Evolutionary conservation across 192 early-diverging fungal genomes (phyloP), one percentile per base, ranked within the genome.

Genomic region (Powellomyces hirtus): DNA sequence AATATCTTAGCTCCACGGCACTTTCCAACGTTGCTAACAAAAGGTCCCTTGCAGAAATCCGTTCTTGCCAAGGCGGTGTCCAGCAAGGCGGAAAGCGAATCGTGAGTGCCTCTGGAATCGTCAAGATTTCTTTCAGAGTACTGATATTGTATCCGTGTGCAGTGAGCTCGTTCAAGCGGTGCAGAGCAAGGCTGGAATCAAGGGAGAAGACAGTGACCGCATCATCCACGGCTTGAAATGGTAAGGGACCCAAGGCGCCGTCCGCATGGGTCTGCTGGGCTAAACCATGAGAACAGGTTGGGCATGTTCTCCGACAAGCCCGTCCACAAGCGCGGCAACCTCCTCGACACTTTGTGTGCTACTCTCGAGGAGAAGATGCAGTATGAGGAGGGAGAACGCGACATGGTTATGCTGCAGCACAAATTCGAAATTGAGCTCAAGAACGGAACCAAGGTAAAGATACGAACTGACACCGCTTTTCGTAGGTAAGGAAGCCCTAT

Each of bases 351-450:
- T 16, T 85, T 98, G 52, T 98, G 96, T 81, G 94, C 96, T 5
- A 92, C 93, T 16, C 80, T 98, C 10, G 94, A 98, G 78, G 88
- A 94, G 56, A 95, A 95, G 81, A 93, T 95, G 89, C 91, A 94
- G 84, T 98, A 96, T 74, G 91, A 78, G 62, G 81, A 85, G 63
- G 88, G 87, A 40, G 96, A 98, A 79, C 88, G 95, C 69, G 96
- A 98, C 78, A 90, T 98, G 89, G 92, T 97, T 51, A 89, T 98
- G 77, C 86, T 98, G 74, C 96, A 97, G 80, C 96, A 98, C 86
- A 88, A 88, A 75, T 98, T 98, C 74, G 95, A 92, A 71, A 83
- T 96, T 38, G 94, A 96, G 79, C 81, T 88, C 74, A 91, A 90
- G 80, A 88, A 95, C 72, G 95, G 76, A 40, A 66, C 66, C 50